A percentile compares a stretch with the other conserved stretches of the same genome.
These are phyloP conservation scores for Arachnomyces sp. DNA, from an alignment of 2,329 filamentous ascomycete genomes.

Conservation along the genomic window DNA sequence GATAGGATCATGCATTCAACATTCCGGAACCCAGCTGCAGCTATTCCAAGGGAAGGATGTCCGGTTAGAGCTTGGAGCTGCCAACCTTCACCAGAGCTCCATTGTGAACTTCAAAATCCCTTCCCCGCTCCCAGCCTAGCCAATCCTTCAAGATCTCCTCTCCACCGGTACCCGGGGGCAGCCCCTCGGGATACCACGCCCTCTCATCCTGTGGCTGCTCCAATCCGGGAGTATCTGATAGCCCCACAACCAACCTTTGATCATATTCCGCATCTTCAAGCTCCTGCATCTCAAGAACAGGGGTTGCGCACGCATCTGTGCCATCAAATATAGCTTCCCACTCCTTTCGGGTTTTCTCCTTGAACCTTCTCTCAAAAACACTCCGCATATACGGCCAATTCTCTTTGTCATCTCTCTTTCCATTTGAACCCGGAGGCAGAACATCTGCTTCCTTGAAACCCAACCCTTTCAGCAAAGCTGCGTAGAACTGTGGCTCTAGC, in stretches of 20 bases:
- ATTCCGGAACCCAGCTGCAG: too few species aligned
- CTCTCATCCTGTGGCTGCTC: conserved; percentile 52
- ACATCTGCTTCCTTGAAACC: conserved; percentile 44
- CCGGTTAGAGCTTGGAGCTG: conserved; percentile 14
- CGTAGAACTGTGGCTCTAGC: conserved; percentile 81
- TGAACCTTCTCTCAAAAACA: conserved; percentile 59
- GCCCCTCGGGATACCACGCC: conserved; percentile 55
- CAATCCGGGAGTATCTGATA: conserved; percentile 63
- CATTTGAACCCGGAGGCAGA: conserved; percentile 41
- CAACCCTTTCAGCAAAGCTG: conserved; percentile 58
- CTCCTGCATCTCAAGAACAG: conserved; percentile 69
- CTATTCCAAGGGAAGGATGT: background rate
- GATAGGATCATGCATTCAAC: too few species aligned
- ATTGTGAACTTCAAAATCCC: conserved; percentile 59
- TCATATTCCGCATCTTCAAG: conserved; percentile 53
- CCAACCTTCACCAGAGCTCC: conserved; percentile 53
- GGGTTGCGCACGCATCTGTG: conserved; percentile 88
- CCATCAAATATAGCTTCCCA: conserved; percentile 86
- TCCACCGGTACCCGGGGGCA: conserved; percentile 64
- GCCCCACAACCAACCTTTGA: conserved; percentile 37
- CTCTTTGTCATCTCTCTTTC: conserved; percentile 50
- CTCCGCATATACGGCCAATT: conserved; percentile 62
- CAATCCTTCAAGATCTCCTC: conserved; percentile 62
- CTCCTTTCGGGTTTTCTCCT: conserved; percentile 60
- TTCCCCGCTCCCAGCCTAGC: conserved; percentile 69